Evolutionary conservation across 148 eudicot genomes (phyloP).

Genomic region (Salicornia ramosissima): DNA sequence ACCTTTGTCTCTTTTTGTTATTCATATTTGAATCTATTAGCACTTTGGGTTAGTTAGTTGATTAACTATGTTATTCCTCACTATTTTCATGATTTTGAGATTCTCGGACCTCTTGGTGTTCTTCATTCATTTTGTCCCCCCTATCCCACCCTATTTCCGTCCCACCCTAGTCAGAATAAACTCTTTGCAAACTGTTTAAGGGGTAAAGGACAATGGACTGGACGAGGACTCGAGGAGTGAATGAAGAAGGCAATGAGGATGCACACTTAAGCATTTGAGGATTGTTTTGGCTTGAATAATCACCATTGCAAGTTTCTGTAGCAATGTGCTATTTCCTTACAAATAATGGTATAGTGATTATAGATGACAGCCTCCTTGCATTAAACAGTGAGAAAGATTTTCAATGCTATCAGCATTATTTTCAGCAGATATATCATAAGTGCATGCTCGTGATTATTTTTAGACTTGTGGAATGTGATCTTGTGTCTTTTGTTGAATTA

Average conservation of each 20-base stretch:
- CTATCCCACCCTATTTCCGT: background rate
- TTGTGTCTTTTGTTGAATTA: constrained; percentile 22
- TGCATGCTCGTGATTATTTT: background rate
- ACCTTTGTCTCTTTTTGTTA: background rate
- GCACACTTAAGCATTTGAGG: background rate
- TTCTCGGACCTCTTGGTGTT: background rate
- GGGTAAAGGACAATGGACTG: background rate
- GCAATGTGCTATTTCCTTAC: background rate
- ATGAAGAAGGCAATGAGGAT: background rate
- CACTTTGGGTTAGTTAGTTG: background rate
- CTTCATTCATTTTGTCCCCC: background rate
- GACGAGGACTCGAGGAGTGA: background rate
- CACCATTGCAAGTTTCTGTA: background rate
- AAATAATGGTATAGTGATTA: too few relatives aligned
- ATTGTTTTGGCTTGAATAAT: background rate
- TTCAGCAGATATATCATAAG: background rate
- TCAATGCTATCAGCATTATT: background rate
- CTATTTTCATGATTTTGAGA: background rate
- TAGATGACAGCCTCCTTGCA: too few relatives aligned
- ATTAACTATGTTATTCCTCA: background rate
- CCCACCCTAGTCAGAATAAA: background rate
- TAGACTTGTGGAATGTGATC: background rate
- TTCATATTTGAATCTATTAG: background rate
- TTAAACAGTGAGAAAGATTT: too few relatives aligned
- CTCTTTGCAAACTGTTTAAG: background rate